Evolutionary conservation across 1,284 basidiomycete species (phyloP).

Genomic region (Cryptococcus maquisensis): DNA sequence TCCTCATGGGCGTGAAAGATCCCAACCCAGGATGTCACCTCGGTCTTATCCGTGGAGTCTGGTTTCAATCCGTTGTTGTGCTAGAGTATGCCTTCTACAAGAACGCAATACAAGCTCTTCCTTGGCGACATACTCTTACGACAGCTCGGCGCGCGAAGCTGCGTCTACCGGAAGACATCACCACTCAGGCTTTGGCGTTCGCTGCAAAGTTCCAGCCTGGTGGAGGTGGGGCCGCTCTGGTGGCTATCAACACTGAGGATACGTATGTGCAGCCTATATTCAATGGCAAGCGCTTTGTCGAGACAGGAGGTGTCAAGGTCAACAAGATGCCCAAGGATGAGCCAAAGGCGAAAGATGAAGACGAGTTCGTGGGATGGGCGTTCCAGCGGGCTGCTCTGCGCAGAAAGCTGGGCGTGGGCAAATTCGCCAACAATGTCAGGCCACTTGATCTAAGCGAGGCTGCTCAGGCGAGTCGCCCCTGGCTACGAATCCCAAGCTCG

Average conservation of each 20-base stretch:
- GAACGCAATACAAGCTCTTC: conserved; percentile 46
- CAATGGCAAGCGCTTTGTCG: conserved; percentile 35
- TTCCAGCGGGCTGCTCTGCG: conserved; percentile 34
- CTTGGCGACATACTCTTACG: conserved; percentile 53
- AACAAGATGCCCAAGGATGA: conserved; percentile 12
- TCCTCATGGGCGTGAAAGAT: conserved; percentile 70
- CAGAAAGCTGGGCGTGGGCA: conserved; percentile 9
- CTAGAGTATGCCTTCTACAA: conserved; percentile 61
- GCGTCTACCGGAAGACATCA: conserved; percentile 59
- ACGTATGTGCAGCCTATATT: conserved; percentile 39
- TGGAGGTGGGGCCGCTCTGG: conserved; percentile 40
- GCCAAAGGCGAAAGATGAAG: conserved; percentile 11
- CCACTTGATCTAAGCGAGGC: conserved; percentile 30
- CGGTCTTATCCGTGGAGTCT: conserved; percentile 67
- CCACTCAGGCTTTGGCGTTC: conserved; percentile 57
- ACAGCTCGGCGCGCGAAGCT: conserved; percentile 48
- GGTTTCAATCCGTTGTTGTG: conserved; percentile 58
- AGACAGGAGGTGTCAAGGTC: conserved; percentile 18
- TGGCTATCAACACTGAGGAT: conserved; percentile 30
- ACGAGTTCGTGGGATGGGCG: not conserved
- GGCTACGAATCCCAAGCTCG: conserved; percentile 38
- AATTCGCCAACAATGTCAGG: conserved; percentile 21
- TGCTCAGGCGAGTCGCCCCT: conserved; percentile 44
- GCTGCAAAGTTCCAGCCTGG: conserved; percentile 49
- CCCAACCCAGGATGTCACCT: conserved; percentile 65